Evolutionary conservation across 768 basidiomycete genomes (phyloP).

Genomic region (Leccinum sublutescens): DNA sequence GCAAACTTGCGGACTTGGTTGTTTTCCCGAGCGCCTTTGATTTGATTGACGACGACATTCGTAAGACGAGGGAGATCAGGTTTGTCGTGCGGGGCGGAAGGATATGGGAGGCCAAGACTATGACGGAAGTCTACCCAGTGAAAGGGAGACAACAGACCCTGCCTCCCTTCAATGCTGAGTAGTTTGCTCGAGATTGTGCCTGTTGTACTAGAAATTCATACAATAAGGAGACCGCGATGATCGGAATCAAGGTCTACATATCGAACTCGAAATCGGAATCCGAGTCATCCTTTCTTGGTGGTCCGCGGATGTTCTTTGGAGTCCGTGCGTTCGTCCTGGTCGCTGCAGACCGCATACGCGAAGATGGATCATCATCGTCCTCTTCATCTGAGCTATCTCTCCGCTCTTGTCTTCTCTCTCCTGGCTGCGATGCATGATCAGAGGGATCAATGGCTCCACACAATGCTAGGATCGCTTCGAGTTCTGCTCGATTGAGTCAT

Average conservation of each 20-base stretch:
- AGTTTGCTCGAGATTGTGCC: slow-evolving; percentile 1
- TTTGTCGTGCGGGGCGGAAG: slow-evolving; percentile 68
- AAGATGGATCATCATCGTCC: slow-evolving; percentile 49
- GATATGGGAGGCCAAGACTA: slow-evolving; percentile 63
- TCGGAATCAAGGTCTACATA: slow-evolving; percentile 37
- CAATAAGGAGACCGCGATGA: neutral
- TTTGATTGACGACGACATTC: slow-evolving; percentile 52
- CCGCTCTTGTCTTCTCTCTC: slow-evolving; percentile 28
- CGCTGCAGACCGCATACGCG: slow-evolving; percentile 54
- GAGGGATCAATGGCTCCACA: slow-evolving; percentile 63
- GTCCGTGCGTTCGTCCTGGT: slow-evolving; percentile 53
- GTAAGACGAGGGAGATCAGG: slow-evolving; percentile 46
- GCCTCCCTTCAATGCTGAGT: slow-evolving; percentile 58
- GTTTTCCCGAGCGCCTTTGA: slow-evolving; percentile 62
- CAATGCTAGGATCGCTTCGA: slow-evolving; percentile 67
- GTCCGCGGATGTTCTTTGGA: slow-evolving; percentile 54
- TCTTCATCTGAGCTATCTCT: slow-evolving; percentile 48
- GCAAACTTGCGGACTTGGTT: slow-evolving; percentile 72
- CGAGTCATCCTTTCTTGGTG: slow-evolving; percentile 57
- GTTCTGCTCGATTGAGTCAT: slow-evolving; percentile 41
- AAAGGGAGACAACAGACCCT: slow-evolving; percentile 52
- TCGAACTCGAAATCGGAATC: slow-evolving; percentile 82
- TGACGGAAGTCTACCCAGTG: slow-evolving; percentile 73
- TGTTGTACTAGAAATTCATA: neutral
- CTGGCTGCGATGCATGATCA: slow-evolving; percentile 39